Evolutionary conservation across 768 basidiomycete genomes (phyloP), one percentile per base, ranked within the genome.

Genomic region (Boletus tomentosulus): DNA sequence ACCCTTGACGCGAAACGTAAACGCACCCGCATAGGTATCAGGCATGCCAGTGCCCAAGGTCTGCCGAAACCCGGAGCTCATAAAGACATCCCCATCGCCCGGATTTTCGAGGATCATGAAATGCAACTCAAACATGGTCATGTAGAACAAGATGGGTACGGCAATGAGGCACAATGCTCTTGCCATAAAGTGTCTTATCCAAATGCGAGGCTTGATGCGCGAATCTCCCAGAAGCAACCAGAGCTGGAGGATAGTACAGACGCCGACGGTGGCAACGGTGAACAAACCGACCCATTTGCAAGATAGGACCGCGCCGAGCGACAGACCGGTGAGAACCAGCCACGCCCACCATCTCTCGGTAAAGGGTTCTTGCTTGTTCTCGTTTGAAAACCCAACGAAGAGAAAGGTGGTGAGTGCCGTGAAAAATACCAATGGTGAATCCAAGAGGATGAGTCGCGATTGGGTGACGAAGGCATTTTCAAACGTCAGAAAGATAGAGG

Each of bases 211-310:
- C 0, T 89, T 69, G 38, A 98, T 79, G 27, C 86, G 83, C 28
- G 89, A 66, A 66, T 98, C 94, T 5, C 95, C 97, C 5, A 99
- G 81, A 6, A 96, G 81, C 35, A 76, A 66, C 96, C 97, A 98
- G 4, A 99, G 77, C 63, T 94, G 96, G 47, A 80, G 74, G 33
- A 98, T 63, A 2, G 94, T 97, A 63, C 84, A 85, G 33, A 88
- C 65, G 13, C 96, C 97, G 48, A 99, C 74, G 7, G 95, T 97
- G 9, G 97, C 94, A 62, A 98, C 92, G 13, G 95, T 98, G 74
- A 99, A 98, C 22, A 99, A 76, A 10, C 97, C 97, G 39, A 98
- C 96, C 97, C 96, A 98, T 70, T 98, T 99, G 76, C 92, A 92
- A 63, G 87, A 89, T 31, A 88, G 82, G 46, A 96, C 93, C 5